These are phyloP conservation scores for Colletotrichum godetiae DNA, from an alignment of 2,329 filamentous ascomycete species.

Conservation along the genomic window DNA sequence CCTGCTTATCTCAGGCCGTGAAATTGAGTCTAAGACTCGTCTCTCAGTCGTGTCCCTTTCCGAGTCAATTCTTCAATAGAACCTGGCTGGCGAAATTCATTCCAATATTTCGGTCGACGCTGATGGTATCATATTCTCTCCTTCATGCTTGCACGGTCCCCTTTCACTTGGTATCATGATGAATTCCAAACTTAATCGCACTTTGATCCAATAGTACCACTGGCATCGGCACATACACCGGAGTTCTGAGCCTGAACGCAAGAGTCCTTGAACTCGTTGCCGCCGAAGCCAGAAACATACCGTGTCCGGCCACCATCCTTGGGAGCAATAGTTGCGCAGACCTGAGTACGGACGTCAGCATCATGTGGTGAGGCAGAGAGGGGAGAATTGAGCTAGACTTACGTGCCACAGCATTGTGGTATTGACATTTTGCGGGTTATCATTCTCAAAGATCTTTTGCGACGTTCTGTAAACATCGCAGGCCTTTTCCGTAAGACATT, in stretches of 20 bases:
- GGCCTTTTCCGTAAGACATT: constrained; percentile 3
- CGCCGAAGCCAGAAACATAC: constrained; percentile 7
- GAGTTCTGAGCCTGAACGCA: neutral
- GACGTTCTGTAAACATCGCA: constrained; percentile 6
- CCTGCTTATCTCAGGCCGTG: neutral
- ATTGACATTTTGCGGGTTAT: neutral
- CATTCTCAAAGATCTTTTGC: constrained; percentile 4
- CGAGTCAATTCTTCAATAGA: neutral
- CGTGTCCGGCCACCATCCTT: neutral
- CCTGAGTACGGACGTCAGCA: neutral
- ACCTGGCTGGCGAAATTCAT: neutral
- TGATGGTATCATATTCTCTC: neutral
- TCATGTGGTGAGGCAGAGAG: too few relatives aligned
- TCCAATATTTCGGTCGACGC: neutral
- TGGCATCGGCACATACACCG: neutral
- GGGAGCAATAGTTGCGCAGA: constrained; percentile 1
- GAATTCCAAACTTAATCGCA: neutral
- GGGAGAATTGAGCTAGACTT: neutral
- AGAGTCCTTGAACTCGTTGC: constrained; percentile 5
- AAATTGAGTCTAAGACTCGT: neutral
- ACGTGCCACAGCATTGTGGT: constrained; percentile 6
- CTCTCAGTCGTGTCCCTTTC: neutral
- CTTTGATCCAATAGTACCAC: neutral
- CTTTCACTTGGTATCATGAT: neutral
- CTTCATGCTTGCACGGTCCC: neutral